phyloP scores from a whole-genome alignment of 1,284 basidiomycete species.

The Ceratobasidium sp. region DNA sequence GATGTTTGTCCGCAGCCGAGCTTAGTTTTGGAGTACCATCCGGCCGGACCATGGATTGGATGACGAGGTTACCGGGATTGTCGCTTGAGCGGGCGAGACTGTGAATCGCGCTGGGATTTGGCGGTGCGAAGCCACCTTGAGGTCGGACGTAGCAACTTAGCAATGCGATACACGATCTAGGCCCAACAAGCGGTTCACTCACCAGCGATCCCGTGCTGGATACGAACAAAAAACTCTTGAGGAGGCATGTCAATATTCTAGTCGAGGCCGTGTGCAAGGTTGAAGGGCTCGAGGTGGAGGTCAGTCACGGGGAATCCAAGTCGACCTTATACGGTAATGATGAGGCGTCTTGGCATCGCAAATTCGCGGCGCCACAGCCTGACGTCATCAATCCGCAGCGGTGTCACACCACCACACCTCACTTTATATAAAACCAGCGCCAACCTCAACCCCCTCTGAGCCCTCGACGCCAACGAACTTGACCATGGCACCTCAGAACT shows the following conservation, averaged over 20 bases:
- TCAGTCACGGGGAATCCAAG: background rate
- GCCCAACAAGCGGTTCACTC: background rate
- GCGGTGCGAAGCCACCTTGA: conserved; percentile 77
- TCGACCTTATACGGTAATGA: background rate
- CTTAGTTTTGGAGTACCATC: conserved; percentile 62
- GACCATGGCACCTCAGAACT: conserved; percentile 31
- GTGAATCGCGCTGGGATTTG: conserved; percentile 67
- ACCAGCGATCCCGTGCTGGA: conserved; percentile 48
- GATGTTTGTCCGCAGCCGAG: conserved; percentile 60
- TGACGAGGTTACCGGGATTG: conserved; percentile 56
- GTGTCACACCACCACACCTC: background rate
- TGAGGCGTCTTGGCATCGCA: background rate
- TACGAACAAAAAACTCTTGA: conserved; percentile 47
- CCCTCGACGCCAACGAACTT: background rate
- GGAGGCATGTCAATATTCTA: conserved; percentile 24
- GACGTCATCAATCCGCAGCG: conserved; percentile 37
- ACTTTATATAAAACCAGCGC: conserved; percentile 12
- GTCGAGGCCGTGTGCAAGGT: background rate
- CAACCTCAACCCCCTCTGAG: background rate
- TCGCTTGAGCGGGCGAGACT: conserved; percentile 61
- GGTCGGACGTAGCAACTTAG: background rate
- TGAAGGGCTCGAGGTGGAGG: background rate
- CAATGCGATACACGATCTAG: background rate
- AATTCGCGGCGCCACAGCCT: conserved; percentile 4
- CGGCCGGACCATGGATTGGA: conserved; percentile 62